Percentiles rank a stretch among this genome's conserved stretches.
phyloP scores from a whole-genome alignment of 164 flowering plant species.

The Sextonia rubra region DNA sequence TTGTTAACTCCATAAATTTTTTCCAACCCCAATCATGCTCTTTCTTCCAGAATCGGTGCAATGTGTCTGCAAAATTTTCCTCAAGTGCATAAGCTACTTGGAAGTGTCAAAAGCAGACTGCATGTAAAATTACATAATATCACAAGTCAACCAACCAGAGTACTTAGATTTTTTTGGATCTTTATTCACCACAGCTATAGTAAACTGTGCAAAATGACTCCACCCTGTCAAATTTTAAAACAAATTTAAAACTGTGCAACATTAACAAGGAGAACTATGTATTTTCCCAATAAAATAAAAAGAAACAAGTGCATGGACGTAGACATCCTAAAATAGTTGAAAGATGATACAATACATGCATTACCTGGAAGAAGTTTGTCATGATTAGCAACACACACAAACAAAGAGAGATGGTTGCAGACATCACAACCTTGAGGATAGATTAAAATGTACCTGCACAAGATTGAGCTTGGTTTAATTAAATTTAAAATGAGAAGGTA shows the following conservation, averaged over 20 bases:
- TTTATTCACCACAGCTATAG: slow-evolving; percentile 92
- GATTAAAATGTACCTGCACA: slow-evolving; percentile 81
- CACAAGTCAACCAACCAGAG: slow-evolving; percentile 53
- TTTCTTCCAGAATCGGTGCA: slow-evolving; percentile 91
- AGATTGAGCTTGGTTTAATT: slow-evolving; percentile 2
- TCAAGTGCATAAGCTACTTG: slow-evolving; percentile 1
- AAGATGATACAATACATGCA: slow-evolving; percentile 4
- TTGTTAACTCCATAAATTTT: slow-evolving; percentile 93
- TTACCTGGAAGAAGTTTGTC: slow-evolving; percentile 99
- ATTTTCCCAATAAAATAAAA: not conserved
- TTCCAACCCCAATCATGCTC: slow-evolving; percentile 99
- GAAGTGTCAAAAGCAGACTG: not conserved
- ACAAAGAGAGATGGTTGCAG: slow-evolving; percentile 89
- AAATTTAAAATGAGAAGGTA: not conserved
- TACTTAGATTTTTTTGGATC: slow-evolving; percentile 94
- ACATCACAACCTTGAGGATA: slow-evolving; percentile 99
- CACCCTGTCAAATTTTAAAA: slow-evolving; percentile 48
- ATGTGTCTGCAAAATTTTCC: slow-evolving; percentile 52
- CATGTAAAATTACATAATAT: not conserved
- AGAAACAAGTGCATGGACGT: too few relatives aligned
- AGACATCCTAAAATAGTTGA: too few relatives aligned
- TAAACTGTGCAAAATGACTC: slow-evolving; percentile 99
- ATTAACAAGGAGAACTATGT: not conserved
- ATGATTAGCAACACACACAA: slow-evolving; percentile 98
- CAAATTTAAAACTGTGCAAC: not conserved